Evolutionary conservation across 1,284 basidiomycete genomes (phyloP), one percentile per base, ranked within the genome.

Genomic region (Phylloboletellus chloephorus): DNA sequence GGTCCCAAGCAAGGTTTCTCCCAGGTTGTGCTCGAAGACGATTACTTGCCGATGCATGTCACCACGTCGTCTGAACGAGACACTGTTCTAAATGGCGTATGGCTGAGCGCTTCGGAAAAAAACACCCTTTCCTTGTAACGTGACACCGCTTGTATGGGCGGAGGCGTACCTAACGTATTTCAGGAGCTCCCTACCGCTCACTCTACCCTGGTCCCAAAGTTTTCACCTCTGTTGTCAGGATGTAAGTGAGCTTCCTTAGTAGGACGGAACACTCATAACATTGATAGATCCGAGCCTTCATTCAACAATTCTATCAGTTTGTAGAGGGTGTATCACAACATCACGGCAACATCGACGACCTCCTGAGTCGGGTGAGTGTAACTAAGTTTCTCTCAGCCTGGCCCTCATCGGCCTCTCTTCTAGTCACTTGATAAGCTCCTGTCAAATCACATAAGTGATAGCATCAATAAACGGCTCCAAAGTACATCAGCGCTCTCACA

Each of bases 271-370:
- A 8, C 24, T 43, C 13, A 40, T 29, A 12, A 39, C 23, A 13
- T 21, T 12, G 21, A 31, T 55, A 89, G 81, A 92, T 98, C 46
- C 83, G 93, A 25, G 79, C 76, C 36, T 96, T 96, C 56, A 89
- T 97, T 20, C 88, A 95, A 53, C 91, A 93, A 56, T 98, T 98
- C 69, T 97, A 98, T 63, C 82, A 90, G 26, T 99, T 98, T 61
- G 83, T 93, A 0, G 95, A 98, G 52, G 95, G 94, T 2, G 88
- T 96, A 7, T 82, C 85, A 1, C 88, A 95, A 59, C 86, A 93
- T 48, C 88, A 92, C 58, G 76, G 88, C 28, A 90, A 95, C 58
- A 89, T 96, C 19, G 95, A 98, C 57, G 90, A 93, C 47, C 74
- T 97, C 9, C 65, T 98, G 36, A 86, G 85, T 65, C 92, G 86